Percentiles rank a stretch among this genome's conserved stretches.
These are phyloP conservation scores for Trichomonas vaginalis DNA, from an alignment of 208 protist species.

Conservation along the genomic window DNA sequence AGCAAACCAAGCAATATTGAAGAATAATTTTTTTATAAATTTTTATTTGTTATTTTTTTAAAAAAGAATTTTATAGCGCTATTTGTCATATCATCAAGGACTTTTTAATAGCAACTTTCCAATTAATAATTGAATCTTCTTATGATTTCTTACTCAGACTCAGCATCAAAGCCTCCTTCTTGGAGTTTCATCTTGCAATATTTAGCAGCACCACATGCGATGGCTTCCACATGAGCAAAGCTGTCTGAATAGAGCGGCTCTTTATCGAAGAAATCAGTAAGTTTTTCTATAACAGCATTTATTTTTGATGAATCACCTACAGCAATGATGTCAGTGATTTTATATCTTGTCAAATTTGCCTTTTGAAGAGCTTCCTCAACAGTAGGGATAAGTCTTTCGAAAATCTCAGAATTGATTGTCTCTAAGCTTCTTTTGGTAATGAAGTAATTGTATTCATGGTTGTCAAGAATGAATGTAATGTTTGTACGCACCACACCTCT, in stretches of 20 bases:
- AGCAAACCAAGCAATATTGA: neutral
- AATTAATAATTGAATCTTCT: too few relatives aligned
- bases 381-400: conserved; percentile 14
- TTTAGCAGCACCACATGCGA: neutral
- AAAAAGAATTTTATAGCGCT: too few relatives aligned
- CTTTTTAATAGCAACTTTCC: too few relatives aligned
- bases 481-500: neutral
- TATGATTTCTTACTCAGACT: too few relatives aligned
- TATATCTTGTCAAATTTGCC: conserved; percentile 64
- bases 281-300: conserved; percentile 47
- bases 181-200: too few relatives aligned
- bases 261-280: conserved; percentile 60
- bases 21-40: neutral
- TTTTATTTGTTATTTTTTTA: neutral
- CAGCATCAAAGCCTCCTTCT: too few relatives aligned
- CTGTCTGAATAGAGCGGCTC: conserved; percentile 91
- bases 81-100: too few relatives aligned
- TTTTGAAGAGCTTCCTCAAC: conserved; percentile 76
- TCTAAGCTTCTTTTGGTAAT: neutral
- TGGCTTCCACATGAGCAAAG: too few relatives aligned
- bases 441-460: neutral
- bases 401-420: conserved; percentile 44
- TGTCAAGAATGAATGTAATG: neutral
- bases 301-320: conserved; percentile 83
- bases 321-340: conserved; percentile 83